These are phyloP conservation scores for Pseudognaphalium luteoalbum DNA, from an alignment of 129 eudicot genomes.

Conservation along the genomic window DNA sequence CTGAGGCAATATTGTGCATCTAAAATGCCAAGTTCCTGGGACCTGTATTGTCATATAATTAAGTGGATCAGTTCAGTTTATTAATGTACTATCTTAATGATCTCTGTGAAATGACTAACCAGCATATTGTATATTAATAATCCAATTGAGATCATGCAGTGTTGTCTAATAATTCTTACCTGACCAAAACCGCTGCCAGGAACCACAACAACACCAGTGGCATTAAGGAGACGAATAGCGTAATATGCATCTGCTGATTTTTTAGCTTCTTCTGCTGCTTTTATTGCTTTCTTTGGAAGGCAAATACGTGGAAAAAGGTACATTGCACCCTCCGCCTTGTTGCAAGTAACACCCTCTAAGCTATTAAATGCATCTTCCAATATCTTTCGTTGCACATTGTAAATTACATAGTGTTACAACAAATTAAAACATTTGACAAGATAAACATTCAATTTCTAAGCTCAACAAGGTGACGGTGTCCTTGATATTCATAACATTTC, in stretches of 20 bases:
- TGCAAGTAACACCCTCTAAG: slow-evolving; percentile 88
- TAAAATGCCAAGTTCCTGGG: slow-evolving; percentile 91
- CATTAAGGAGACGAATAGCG: slow-evolving; percentile 64
- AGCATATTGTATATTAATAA: not conserved
- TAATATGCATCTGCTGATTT: slow-evolving; percentile 81
- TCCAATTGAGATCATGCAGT: not conserved
- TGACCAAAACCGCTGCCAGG: slow-evolving; percentile 95
- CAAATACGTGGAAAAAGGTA: slow-evolving; percentile 78
- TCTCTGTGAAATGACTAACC: not conserved
- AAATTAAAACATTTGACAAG: not conserved
- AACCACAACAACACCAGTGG: slow-evolving; percentile 87
- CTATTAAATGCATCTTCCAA: slow-evolving; percentile 83
- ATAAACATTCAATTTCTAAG: not conserved
- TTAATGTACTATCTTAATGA: too few species aligned
- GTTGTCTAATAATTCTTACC: slow-evolving; percentile 38
- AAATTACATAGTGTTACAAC: not conserved
- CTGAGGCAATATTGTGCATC: slow-evolving; percentile 92
- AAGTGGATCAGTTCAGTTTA: too few species aligned
- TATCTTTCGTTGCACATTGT: slow-evolving; percentile 36
- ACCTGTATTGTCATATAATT: slow-evolving; percentile 35
- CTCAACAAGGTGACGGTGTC: not conserved
- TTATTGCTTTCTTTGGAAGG: slow-evolving; percentile 82
- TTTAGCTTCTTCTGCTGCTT: slow-evolving; percentile 77
- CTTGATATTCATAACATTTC: not conserved
- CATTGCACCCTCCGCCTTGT: slow-evolving; percentile 92